Evolutionary conservation across 2,329 filamentous ascomycete species (phyloP).

Genomic region (Boeremia exigua): DNA sequence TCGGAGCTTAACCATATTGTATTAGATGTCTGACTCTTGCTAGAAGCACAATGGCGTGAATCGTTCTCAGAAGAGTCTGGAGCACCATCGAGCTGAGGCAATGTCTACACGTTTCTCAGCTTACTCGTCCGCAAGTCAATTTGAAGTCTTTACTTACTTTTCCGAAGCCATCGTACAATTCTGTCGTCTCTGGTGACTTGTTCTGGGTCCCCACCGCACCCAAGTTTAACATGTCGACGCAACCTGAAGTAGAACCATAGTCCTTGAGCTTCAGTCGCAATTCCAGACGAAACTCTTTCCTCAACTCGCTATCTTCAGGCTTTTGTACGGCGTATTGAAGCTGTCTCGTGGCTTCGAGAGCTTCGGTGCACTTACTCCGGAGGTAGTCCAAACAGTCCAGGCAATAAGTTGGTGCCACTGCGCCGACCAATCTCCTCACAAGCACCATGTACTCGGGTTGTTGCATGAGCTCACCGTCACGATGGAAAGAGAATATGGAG

Average conservation of each 20-base stretch:
- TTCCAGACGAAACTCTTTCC: too few species aligned
- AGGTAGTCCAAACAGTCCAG: slow-evolving; percentile 4
- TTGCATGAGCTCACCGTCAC: slow-evolving; percentile 5
- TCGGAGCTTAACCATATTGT: neutral
- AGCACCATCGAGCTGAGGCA: slow-evolving; percentile 2
- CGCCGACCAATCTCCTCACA: neutral
- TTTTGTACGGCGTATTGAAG: neutral
- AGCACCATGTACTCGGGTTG: neutral
- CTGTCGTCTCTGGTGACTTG: neutral
- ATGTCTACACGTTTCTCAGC: neutral
- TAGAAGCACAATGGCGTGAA: neutral
- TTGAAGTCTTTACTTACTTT: neutral
- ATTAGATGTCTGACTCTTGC: neutral
- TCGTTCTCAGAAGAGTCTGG: neutral
- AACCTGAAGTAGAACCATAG: neutral
- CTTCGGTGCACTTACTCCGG: slow-evolving; percentile 4
- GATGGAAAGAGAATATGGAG: neutral
- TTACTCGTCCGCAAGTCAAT: too few species aligned
- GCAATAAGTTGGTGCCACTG: neutral
- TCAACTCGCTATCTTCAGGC: neutral
- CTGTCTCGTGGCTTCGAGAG: neutral
- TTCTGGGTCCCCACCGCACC: too few species aligned
- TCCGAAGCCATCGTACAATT: neutral
- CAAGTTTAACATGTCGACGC: too few species aligned
- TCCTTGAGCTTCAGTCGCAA: neutral